phyloP scores from a whole-genome alignment of 2,329 filamentous ascomycete species.

The Pestalotiopsis sp. region DNA sequence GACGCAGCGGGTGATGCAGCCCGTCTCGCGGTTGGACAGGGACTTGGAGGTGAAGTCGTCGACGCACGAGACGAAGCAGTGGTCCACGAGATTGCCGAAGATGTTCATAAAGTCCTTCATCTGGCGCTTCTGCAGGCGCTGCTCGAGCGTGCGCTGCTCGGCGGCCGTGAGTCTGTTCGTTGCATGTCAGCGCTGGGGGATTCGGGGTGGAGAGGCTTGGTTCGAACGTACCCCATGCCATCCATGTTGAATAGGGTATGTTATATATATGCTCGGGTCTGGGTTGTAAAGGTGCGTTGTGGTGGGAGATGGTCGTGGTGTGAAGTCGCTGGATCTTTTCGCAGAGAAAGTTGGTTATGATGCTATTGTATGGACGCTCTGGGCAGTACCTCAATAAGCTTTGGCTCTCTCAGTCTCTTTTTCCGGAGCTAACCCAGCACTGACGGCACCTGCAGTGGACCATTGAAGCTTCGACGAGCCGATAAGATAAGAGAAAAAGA shows the following conservation, averaged over 20 bases:
- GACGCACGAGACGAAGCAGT: conserved; percentile 96
- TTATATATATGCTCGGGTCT: background rate
- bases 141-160: conserved; percentile 91
- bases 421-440: background rate
- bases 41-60: conserved; percentile 99
- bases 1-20: conserved; percentile 92
- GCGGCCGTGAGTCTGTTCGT: conserved; percentile 62
- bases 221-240: conserved; percentile 12
- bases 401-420: background rate
- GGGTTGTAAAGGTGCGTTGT: background rate
- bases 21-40: conserved; percentile 82
- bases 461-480: background rate
- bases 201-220: background rate
- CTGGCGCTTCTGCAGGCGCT: conserved; percentile 96
- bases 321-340: background rate
- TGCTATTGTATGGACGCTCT: background rate
- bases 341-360: background rate
- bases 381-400: background rate
- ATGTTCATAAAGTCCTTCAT: conserved; percentile 97
- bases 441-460: background rate
- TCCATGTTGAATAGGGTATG: conserved; percentile 1
- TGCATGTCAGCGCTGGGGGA: conserved; percentile 2
- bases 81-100: conserved; percentile 71
- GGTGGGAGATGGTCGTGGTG: background rate
- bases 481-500: conserved; percentile 9